These are phyloP conservation scores for Rosa hybrid DNA, from an alignment of 331 rosid species.

Conservation along the genomic window DNA sequence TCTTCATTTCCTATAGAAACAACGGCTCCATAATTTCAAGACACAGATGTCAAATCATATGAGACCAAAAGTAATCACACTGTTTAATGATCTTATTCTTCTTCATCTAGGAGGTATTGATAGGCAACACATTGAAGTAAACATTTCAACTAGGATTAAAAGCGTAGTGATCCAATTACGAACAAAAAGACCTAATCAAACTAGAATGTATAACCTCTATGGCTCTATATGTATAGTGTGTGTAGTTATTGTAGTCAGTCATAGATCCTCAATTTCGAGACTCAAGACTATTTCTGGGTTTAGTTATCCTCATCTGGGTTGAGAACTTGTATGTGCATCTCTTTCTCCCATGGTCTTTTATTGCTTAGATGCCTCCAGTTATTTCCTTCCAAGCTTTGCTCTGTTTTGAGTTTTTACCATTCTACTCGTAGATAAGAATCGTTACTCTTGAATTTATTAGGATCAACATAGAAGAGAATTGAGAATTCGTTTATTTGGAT, in stretches of 20 bases:
- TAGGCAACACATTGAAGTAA: neutral
- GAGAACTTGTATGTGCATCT: neutral
- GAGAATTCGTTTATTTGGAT: too few relatives aligned
- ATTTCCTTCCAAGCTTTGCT: neutral
- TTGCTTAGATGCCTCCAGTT: neutral
- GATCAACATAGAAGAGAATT: too few relatives aligned
- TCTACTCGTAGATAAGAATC: neutral
- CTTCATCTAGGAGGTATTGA: neutral
- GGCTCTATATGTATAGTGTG: too few relatives aligned
- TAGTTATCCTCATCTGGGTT: too few relatives aligned
- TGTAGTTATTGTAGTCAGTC: too few relatives aligned
- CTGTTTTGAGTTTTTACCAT: neutral
- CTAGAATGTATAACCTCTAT: too few relatives aligned
- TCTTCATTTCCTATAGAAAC: neutral
- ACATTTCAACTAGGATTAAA: neutral
- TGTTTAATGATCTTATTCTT: neutral
- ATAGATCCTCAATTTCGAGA: too few relatives aligned
- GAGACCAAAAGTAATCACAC: neutral
- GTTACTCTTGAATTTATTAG: too few relatives aligned
- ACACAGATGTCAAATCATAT: neutral
- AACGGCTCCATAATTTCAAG: neutral
- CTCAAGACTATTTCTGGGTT: neutral
- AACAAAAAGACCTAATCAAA: too few relatives aligned
- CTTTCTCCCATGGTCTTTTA: neutral
- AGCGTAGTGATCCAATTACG: too few relatives aligned